Base-by-base conservation (phyloP, 768 basidiomycete species). In the Suillus americanus region DNA sequence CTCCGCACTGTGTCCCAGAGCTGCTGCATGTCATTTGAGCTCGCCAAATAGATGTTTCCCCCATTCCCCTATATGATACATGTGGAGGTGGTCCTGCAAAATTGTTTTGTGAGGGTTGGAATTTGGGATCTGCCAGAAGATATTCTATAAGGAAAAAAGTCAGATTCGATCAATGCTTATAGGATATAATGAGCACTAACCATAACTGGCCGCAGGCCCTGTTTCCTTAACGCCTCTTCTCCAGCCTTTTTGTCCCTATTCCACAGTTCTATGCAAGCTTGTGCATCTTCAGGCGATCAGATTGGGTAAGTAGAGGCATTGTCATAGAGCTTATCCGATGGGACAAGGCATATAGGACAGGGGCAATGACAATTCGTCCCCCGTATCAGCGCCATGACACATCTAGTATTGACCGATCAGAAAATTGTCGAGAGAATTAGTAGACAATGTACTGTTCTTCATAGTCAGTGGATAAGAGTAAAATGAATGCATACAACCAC, bases 41-140 rank as follows among this genome's bases (percentile, higher is more conserved):
- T 16, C 6, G 37, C 55, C 71, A 70, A 20, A 80, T 7, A 80
- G 57, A 65, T 80, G 80, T 37, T 77, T 65, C 10, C 72, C 68
- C 55, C 69, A 65, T 77, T 65, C 10, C 72, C 68, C 55, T 69
- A 65, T 65, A 54, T 73, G 57, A 65, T 78, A 72, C 14, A 68
- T 67, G 68, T 83, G 82, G n/a, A 82, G 71, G 20, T 67, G 72
- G 65, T 83, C 81, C 65, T 74, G 81, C 6, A 75, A 77, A 2
- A 77, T 35, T 40, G 75, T 74, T 3, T 59, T n/a, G 61, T 77
- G 67, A 25, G 77, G 74, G 64, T 82, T 75, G 5, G 75, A 78
- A 63, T 75, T 57, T 14, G 53, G 55, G 9, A 82, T 48, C 0
- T 38, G 46, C 79, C 79, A 81, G 67, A 82, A 83, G 12, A 74